These are phyloP conservation scores for Guillardia theta DNA, from an alignment of 78 protist genomes.

Conservation along the genomic window DNA sequence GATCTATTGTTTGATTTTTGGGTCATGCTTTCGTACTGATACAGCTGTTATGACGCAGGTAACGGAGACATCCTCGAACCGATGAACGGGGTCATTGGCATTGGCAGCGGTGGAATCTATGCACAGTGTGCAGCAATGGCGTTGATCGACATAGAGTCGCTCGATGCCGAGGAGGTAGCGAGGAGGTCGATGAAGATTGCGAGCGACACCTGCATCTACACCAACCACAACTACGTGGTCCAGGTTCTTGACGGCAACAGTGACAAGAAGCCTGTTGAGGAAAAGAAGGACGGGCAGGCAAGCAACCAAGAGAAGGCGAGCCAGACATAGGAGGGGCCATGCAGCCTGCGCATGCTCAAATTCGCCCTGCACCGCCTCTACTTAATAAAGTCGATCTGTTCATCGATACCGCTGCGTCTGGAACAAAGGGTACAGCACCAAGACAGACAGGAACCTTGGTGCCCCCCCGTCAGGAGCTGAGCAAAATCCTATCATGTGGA, in stretches of 20 bases:
- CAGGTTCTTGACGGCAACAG: background rate
- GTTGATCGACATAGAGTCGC: background rate
- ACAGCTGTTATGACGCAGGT: background rate
- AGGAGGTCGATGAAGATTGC: constrained; percentile 36
- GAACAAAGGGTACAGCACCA: too few species aligned
- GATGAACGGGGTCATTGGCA: background rate
- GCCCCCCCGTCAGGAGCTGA: too few species aligned
- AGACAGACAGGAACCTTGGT: too few species aligned
- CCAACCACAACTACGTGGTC: constrained; percentile 32
- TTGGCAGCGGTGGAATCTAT: constrained; percentile 40
- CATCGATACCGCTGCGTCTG: too few species aligned
- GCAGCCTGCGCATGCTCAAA: too few species aligned
- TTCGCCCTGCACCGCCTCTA: too few species aligned
- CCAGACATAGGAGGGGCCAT: too few species aligned
- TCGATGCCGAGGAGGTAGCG: constrained; percentile 15
- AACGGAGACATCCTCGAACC: constrained; percentile 40
- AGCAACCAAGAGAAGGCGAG: too few species aligned
- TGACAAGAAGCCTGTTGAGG: background rate
- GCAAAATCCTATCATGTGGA: too few species aligned
- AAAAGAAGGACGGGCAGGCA: background rate
- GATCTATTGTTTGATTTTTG: background rate
- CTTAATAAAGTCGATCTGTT: too few species aligned
- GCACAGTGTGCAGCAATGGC: constrained; percentile 5
- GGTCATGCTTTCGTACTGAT: too few species aligned
- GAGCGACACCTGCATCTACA: constrained; percentile 45